Conservation (phyloP, 1,284 basidiomycete genomes). For the Heterobasidion occidentale region DNA sequence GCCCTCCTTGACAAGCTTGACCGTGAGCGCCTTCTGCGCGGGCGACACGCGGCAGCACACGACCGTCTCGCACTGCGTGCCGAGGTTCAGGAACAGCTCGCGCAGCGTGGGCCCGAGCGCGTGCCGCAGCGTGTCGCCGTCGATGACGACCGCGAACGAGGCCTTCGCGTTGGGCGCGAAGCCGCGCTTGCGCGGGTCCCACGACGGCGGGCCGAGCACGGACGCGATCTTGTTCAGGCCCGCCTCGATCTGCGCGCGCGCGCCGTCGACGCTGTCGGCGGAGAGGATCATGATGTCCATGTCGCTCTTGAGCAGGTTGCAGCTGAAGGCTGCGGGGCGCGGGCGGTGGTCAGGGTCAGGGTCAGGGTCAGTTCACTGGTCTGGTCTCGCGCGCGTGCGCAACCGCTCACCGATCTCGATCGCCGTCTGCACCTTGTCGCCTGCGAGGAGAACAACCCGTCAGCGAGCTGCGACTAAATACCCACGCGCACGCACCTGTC, state of each 20-base stretch:
- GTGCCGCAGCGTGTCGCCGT: slow-evolving; percentile 87
- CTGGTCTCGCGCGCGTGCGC: too few relatives aligned
- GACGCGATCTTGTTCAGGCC: slow-evolving; percentile 93
- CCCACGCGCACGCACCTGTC: slow-evolving; percentile 48
- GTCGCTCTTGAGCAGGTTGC: slow-evolving; percentile 84
- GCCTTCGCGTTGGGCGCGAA: slow-evolving; percentile 61
- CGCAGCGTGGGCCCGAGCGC: slow-evolving; percentile 78
- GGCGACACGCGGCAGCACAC: slow-evolving; percentile 97
- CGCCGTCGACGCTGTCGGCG: slow-evolving; percentile 69
- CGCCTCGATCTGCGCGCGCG: slow-evolving; percentile 85
- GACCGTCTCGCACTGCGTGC: slow-evolving; percentile 94
- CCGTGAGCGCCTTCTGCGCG: slow-evolving; percentile 93
- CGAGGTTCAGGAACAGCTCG: slow-evolving; percentile 82
- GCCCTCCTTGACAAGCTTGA: slow-evolving; percentile 93
- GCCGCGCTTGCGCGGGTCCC: slow-evolving; percentile 50
- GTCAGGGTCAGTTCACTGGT: too few relatives aligned
- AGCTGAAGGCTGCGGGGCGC: slow-evolving; percentile 57
- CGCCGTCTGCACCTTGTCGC: slow-evolving; percentile 96
- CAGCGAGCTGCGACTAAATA: too few relatives aligned
- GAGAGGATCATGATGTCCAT: slow-evolving; percentile 98
- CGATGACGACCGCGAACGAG: slow-evolving; percentile 91
- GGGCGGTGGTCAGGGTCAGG: slow-evolving; percentile 3
- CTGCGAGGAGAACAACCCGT: slow-evolving; percentile 26
- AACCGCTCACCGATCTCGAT: slow-evolving; percentile 75
- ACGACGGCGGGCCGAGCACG: slow-evolving; percentile 56